Evolutionary conservation across 1,284 basidiomycete genomes (phyloP), one percentile per base, ranked within the genome.

Genomic region (Pascua sp.): DNA sequence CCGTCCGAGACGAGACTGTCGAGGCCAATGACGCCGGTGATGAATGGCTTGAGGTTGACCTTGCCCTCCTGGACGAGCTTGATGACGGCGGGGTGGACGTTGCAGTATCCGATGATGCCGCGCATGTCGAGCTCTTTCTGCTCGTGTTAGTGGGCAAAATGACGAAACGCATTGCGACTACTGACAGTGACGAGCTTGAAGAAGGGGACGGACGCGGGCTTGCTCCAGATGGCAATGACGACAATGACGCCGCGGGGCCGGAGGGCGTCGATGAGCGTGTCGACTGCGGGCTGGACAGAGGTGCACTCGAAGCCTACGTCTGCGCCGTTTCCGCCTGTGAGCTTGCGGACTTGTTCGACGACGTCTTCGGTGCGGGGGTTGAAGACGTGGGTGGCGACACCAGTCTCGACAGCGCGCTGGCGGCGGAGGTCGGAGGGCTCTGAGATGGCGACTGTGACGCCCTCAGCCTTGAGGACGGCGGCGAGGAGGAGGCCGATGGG

Each of bases 271-370:
- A 62, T 11, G 46, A 62, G 51, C 40, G 60, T 56, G 52, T 62
- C 57, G 15, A 62, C 46, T 9, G 57, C 60, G 12, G 48, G 48
- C 49, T 59, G 51, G 2, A 62, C 60, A 1, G 57, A 59, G 4
- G 60, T 62, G 38, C 57, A 59, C 43, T 62, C 60, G 42, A 62
- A 62, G 11, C 42, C 60, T 40, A 62, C 37, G 47, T 62, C 57
- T 4, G 55, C 60, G 39, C 59, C 59, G 4, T n/a, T 16, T 13
- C 59, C 59, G 49, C 37, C 47, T 5, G 45, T 56, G 50, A 51
- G 47, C 41, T 43, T 42, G 41, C 24, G 11, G 9, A 59, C 49
- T 10, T 24, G 40, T 10, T 32, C 60, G 16, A 47, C 45, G 36
- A 62, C 55, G 49, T 62, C 47, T 3, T n/a, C 40, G 11, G 16